Percentiles rank a stretch among this genome's conserved stretches.
Conservation (phyloP, 306 rosid genomes). For the Mimosa pudica region DNA sequence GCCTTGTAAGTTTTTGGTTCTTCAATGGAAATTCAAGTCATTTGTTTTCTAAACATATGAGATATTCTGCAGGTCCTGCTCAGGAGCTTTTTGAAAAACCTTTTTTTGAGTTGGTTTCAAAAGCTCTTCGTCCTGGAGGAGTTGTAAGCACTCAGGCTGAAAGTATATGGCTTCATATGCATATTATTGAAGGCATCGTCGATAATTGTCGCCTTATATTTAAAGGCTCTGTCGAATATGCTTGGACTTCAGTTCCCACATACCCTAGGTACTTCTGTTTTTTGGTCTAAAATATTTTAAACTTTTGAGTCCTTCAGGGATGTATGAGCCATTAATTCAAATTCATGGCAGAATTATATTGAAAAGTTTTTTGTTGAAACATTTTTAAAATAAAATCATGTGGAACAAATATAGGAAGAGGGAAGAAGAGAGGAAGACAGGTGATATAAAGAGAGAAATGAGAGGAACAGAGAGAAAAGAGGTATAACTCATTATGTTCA, state of each 20-base stretch:
- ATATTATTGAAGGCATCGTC: slow-evolving; percentile 86
- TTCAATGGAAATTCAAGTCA: neutral
- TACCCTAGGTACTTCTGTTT: slow-evolving; percentile 75
- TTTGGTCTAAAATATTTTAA: neutral
- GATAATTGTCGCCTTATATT: slow-evolving; percentile 82
- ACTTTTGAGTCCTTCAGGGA: neutral
- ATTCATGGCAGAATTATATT: neutral
- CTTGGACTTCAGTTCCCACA: slow-evolving; percentile 99
- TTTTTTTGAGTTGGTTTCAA: slow-evolving; percentile 73
- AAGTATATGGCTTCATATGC: slow-evolving; percentile 99
- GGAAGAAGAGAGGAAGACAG: too few species aligned
- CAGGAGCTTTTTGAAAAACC: slow-evolving; percentile 99
- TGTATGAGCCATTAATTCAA: neutral
- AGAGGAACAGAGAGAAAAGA: too few species aligned
- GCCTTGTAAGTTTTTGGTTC: neutral
- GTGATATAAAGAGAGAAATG: too few species aligned
- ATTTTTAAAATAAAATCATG: neutral
- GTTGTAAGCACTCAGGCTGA: slow-evolving; percentile 97
- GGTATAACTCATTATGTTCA: too few species aligned
- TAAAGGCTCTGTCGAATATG: slow-evolving; percentile 96
- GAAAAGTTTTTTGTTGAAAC: neutral
- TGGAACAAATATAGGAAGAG: neutral
- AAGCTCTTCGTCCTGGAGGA: slow-evolving; percentile 97
- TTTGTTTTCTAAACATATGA: slow-evolving; percentile 8
- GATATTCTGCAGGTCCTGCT: slow-evolving; percentile 76